phyloP scores from a whole-genome alignment of 2,329 filamentous ascomycete genomes.

The Leptoxyphium fumago region DNA sequence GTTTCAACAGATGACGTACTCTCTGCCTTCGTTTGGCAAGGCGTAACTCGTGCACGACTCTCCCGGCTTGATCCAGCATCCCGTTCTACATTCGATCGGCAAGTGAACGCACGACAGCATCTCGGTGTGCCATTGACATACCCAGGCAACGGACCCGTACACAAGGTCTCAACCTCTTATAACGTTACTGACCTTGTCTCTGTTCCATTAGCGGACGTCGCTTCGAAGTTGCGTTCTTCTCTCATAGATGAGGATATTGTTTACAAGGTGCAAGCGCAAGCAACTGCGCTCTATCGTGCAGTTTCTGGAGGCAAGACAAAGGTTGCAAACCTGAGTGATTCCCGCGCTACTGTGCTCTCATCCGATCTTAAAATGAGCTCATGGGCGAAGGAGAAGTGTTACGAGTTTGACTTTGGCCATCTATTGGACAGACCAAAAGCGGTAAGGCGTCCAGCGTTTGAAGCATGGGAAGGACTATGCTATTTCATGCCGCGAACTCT shows the following conservation, averaged over 20 bases:
- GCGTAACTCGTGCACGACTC: conserved; percentile 1
- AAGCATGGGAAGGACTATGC: conserved; percentile 4
- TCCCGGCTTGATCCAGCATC: background rate
- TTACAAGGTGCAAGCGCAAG: background rate
- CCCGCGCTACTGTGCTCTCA: background rate
- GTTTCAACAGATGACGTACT: conserved; percentile 6
- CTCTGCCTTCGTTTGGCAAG: conserved; percentile 4
- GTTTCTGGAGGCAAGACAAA: background rate
- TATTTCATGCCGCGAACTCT: conserved; percentile 5
- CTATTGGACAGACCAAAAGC: conserved; percentile 5
- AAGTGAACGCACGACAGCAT: conserved; percentile 2
- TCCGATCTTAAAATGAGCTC: conserved; percentile 4
- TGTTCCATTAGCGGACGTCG: conserved; percentile 1
- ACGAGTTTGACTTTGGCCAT: conserved; percentile 2
- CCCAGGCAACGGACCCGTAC: conserved; percentile 1
- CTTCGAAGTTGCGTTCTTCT: background rate
- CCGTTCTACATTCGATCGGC: conserved; percentile 1
- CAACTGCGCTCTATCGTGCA: background rate
- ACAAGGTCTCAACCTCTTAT: background rate
- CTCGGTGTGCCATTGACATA: conserved; percentile 1
- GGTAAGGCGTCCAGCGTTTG: conserved; percentile 4
- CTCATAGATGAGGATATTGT: background rate
- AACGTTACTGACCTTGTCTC: background rate
- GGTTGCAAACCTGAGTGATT: background rate
- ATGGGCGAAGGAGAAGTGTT: conserved; percentile 4